Base-by-base conservation (phyloP, 2,329 filamentous ascomycete species). In the Aspergillus cejpii region DNA sequence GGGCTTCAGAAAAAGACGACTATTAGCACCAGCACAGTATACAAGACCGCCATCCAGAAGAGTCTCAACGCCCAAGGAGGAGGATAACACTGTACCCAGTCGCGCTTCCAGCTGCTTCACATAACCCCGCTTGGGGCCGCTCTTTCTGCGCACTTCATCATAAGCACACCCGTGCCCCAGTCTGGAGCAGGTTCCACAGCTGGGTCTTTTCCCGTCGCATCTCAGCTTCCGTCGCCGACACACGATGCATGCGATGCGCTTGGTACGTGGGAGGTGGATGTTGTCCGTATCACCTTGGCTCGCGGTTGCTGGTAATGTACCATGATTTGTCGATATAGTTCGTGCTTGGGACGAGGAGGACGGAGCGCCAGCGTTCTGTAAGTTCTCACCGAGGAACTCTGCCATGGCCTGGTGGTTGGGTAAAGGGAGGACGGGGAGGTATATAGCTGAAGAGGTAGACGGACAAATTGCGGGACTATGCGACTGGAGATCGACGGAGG, bases 21-120 rank as follows among this genome's bases (percentile, higher is more conserved):
- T 28, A 37, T 58, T 41, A 56, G 49, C 48, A 42, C 23, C 8
- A 8, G 10, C n/a, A n/a, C n/a, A n/a, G n/a, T n/a, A 20, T 23
- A 15, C 8, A 41, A 28, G 7, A 2, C 19, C n/a, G n/a, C n/a
- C n/a, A n/a, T n/a, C n/a, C n/a, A n/a, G 29, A 20, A 23, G 39
- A 36, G 37, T 23, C 29, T 33, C 23, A 48, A 37, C 37, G 23
- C 23, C 20, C 10, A 23, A 29, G 15, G 21, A 33, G 24, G 14
- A 28, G 11, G 33, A 14, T 26, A 40, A 46, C 40, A 47, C 71
- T 85, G 72, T 76, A 94, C 89, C 90, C 61, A 98, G 71, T 65
- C 92, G 80, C 64, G 94, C 90, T 68, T 97, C 92, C 56, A 97
- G 71, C 48, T 89, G 84, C 74, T 95, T 95, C 50, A 95, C 90